Evolutionary conservation across 2,329 filamentous ascomycete genomes (phyloP), one percentile per base, ranked within the genome.

Genomic region (Cladosporium cucumerinum): DNA sequence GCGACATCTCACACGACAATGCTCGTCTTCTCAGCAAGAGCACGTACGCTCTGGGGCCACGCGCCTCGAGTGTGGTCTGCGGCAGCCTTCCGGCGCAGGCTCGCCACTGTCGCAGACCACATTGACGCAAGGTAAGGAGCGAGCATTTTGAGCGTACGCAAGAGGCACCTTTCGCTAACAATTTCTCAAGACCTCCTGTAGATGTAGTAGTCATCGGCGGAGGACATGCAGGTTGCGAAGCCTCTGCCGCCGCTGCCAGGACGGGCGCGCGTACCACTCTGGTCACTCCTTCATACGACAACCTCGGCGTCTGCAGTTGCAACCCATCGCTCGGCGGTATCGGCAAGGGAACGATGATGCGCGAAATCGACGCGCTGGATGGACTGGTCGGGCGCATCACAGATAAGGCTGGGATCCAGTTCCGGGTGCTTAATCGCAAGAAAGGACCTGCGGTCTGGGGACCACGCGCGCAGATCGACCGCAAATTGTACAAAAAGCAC

Each of bases 251-350:
- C 2, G 92, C 95, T 16, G 95, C 95, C 52, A 87, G 95, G 73
- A 86, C 91, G 18, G 95, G 95, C 61, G 95, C 94, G 58, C 88
- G 89, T 72, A 98, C 95, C 49, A 94, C 90, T 1, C 85, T 99
- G 69, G 84, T 99, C 57, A 99, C 95, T 1, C 95, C 94, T 2
- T 92, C 90, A 66, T 78, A 92, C 65, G 89, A 93, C 66, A 97
- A 97, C 72, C 87, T 98, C 23, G 94, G 94, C 63, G 92, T 95
- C 32, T 98, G 94, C 80, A 97, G 93, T 39, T 98, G 94, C 80
- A 98, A 98, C 76, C 94, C 94, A 1, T 96, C 92, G 69, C 96
- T 99, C 74, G 95, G 95, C 46, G 95, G 95, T n/a, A 98, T 99
- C 71, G 95, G 95, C 52, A 99, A 99, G 77, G 95, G 95, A 18